These are phyloP conservation scores for Fraxinus nigra DNA, from an alignment of 305 asterid genomes.

Conservation along the genomic window DNA sequence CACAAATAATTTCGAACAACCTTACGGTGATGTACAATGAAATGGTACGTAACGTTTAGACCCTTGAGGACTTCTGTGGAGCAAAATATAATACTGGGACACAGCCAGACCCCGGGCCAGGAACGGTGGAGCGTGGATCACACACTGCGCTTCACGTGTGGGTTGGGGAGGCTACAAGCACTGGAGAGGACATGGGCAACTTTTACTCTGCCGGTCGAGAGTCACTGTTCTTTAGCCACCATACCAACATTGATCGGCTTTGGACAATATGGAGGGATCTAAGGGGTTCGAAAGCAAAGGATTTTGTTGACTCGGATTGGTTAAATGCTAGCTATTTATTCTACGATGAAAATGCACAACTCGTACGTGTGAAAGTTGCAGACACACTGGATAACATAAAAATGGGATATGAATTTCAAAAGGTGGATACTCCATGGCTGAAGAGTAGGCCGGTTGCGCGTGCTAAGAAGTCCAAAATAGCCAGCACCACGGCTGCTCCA, in stretches of 20 bases:
- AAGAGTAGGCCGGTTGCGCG: conserved; percentile 34
- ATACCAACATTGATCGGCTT: conserved; percentile 44
- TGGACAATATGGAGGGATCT: conserved; percentile 37
- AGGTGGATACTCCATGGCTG: conserved; percentile 45
- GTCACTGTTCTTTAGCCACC: conserved; percentile 40
- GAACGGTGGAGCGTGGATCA: conserved; percentile 45
- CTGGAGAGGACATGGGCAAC: conserved; percentile 50
- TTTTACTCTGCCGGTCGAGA: conserved; percentile 43
- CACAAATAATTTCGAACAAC: conserved; percentile 32
- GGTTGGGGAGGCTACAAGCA: conserved; percentile 33
- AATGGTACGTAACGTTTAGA: conserved; percentile 41
- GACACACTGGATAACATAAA: conserved; percentile 35
- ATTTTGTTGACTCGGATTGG: conserved; percentile 37
- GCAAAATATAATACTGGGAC: conserved; percentile 30
- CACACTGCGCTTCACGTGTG: conserved; percentile 43
- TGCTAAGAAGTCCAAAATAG: conserved; percentile 28
- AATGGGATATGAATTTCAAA: conserved; percentile 41
- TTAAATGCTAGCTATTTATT: conserved; percentile 34
- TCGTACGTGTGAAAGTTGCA: conserved; percentile 34
- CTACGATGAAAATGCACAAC: conserved; percentile 45
- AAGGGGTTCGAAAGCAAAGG: conserved; percentile 28
- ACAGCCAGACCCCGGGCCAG: conserved; percentile 39
- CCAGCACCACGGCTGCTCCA: conserved; percentile 21
- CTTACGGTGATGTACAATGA: conserved; percentile 42
- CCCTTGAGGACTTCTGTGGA: conserved; percentile 36